Evolutionary conservation across 176 grass and related monocot species (phyloP), one percentile per base, ranked within the genome.

Genomic region (Aegilops speltoides): DNA sequence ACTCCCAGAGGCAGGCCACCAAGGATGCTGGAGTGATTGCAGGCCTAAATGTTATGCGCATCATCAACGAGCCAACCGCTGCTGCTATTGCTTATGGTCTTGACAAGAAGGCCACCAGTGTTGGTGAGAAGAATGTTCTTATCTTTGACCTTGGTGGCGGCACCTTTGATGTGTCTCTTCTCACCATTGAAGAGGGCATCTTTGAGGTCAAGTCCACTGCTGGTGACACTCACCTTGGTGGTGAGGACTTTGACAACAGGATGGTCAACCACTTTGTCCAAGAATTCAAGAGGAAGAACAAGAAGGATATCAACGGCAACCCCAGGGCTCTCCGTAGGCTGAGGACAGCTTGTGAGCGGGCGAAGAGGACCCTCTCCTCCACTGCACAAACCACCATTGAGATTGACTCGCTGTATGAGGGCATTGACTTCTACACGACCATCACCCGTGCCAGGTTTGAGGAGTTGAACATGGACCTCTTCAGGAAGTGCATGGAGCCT

Each of bases 231-330:
- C 91, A 92, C 76, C 91, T 87, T 17, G 91, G 91, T 17, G 91
- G 91, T 54, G 91, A 92, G 87, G 91, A 92, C 84, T 92, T 92
- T 25, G 90, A 92, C 67, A 89, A 92, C 79, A 88, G 90, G 36
- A 89, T 92, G 90, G 90, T 89, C 3, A 92, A 92, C 80, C 90
- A 92, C 83, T 92, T 92, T 3, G 87, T 89, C 29, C 90, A 92
- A 61, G 87, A 92, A 84, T 92, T 92, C 28, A 89, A 86, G 48
- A 92, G 90, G 46, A 92, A 92, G 83, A 89, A 80, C 68, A 92
- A 89, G 83, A 89, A 92, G 90, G 87, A 92, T 24, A 92, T 92
- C 61, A 92, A 67, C 4, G 87, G 87, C 87, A 92, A 92, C 84
- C 84, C 90, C 0, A 89, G 90, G 87, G 79, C 87, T 75, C 84